A percentile compares a stretch with the other conserved stretches of the same genome.
phyloP scores from a whole-genome alignment of 495 filamentous ascomycete species.

The Talaromyces stipitatus region DNA sequence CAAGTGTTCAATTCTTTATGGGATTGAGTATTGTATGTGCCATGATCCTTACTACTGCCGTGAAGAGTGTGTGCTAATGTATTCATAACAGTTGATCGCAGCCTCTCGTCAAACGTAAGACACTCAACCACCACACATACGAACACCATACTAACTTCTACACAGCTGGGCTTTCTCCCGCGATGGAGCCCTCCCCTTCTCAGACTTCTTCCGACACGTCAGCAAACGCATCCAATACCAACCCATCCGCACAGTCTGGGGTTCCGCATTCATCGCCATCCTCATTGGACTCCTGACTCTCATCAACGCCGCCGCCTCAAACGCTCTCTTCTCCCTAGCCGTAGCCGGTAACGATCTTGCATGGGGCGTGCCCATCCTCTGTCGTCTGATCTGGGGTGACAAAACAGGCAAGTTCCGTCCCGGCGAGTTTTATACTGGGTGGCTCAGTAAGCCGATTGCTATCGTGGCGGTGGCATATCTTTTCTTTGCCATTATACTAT shows the following conservation, averaged over 20 bases:
- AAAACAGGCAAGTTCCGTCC: slow-evolving; percentile 46
- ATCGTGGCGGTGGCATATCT: slow-evolving; percentile 47
- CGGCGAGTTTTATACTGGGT: slow-evolving; percentile 54
- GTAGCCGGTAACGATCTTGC: slow-evolving; percentile 56
- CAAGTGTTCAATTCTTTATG: slow-evolving; percentile 40
- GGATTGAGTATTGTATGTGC: slow-evolving; percentile 29
- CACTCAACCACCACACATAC: not conserved
- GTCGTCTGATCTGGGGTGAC: slow-evolving; percentile 55
- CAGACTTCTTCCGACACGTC: slow-evolving; percentile 51
- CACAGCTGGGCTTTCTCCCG: slow-evolving; percentile 52
- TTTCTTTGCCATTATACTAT: slow-evolving; percentile 46
- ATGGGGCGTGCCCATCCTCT: slow-evolving; percentile 57
- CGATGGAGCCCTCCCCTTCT: slow-evolving; percentile 55
- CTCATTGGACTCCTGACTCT: slow-evolving; percentile 53
- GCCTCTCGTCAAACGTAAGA: slow-evolving; percentile 37
- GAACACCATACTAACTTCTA: not conserved
- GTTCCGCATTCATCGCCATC: slow-evolving; percentile 41
- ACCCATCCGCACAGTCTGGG: slow-evolving; percentile 55
- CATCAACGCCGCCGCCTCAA: slow-evolving; percentile 50
- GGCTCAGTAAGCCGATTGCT: slow-evolving; percentile 45
- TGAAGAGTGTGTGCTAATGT: not conserved
- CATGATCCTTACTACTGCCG: not conserved
- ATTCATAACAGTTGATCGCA: slow-evolving; percentile 40
- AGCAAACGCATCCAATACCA: slow-evolving; percentile 50
- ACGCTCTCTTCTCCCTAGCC: slow-evolving; percentile 55